Evolutionary conservation across 2,329 filamentous ascomycete species (phyloP).

Genomic region (Cadophora sp.): DNA sequence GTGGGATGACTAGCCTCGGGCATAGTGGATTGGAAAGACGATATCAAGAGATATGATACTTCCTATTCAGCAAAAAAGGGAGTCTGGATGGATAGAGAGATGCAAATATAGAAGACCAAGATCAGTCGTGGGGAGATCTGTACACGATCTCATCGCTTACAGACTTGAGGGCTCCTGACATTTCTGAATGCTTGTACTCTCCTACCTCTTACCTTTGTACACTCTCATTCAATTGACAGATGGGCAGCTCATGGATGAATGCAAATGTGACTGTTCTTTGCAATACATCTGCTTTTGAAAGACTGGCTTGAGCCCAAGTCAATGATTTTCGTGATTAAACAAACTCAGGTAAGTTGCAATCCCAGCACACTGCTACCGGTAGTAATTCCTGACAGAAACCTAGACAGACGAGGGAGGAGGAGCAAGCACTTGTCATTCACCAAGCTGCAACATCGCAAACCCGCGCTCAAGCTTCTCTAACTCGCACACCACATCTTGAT

Average conservation of each 20-base stretch:
- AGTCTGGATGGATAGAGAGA: no score
- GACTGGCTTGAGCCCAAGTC: neutral
- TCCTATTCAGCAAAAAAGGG: no score
- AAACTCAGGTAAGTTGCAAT: no score
- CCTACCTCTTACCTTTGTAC: no score
- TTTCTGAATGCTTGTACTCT: no score
- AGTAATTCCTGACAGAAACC: neutral
- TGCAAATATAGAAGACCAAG: no score
- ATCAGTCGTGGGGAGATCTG: no score
- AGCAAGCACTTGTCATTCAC: neutral
- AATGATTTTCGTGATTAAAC: neutral
- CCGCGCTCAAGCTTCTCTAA: constrained; percentile 27
- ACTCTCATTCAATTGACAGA: neutral
- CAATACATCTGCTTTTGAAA: neutral
- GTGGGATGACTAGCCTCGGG: no score
- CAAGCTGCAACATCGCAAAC: constrained; percentile 23
- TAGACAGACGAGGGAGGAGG: neutral
- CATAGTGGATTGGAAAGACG: no score
- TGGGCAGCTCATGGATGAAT: neutral
- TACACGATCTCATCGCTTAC: no score
- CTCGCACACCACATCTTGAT: constrained; percentile 30
- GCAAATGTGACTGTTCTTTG: neutral
- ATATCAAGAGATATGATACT: no score
- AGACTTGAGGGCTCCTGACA: no score
- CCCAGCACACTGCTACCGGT: neutral